A percentile compares a stretch with the other conserved stretches of the same genome.
These are phyloP conservation scores for Aegilops longissima DNA, from an alignment of 176 grass and related monocot genomes.

Conservation along the genomic window DNA sequence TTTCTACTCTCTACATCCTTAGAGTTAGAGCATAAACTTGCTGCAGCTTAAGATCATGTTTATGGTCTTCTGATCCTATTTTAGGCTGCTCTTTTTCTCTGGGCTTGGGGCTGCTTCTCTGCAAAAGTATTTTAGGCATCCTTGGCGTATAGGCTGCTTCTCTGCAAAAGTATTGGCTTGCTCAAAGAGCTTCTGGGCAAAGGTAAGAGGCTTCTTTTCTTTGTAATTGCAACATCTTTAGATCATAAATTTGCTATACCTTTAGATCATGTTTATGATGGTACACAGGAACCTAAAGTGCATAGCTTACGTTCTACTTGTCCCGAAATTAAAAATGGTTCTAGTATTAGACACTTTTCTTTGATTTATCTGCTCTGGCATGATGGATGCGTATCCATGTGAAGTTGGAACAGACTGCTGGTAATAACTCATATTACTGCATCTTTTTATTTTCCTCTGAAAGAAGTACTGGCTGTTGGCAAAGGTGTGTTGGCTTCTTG, in stretches of 20 bases:
- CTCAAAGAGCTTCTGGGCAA: background rate
- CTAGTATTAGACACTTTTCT: background rate
- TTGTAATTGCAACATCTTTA: background rate
- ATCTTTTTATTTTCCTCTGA: constrained; percentile 3
- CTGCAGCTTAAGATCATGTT: background rate
- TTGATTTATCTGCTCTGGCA: background rate
- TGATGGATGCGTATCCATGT: background rate
- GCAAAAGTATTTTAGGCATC: background rate
- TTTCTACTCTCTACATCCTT: background rate
- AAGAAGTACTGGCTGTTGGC: background rate
- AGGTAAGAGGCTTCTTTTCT: background rate
- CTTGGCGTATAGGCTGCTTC: background rate
- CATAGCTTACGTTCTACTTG: background rate
- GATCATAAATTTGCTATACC: background rate
- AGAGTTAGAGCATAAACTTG: background rate
- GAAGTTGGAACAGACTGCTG: background rate
- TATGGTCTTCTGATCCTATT: too few species aligned
- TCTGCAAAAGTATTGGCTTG: background rate
- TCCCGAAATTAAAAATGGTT: too few species aligned
- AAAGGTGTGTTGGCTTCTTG: background rate
- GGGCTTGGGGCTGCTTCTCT: background rate
- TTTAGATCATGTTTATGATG: too few species aligned
- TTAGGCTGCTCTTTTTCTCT: too few species aligned
- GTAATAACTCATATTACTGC: background rate
- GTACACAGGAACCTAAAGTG: background rate